Percentiles rank a stretch among this genome's conserved stretches.
Conservation (phyloP, 176 grass and related monocot genomes). For the Cenchrus americanus region DNA sequence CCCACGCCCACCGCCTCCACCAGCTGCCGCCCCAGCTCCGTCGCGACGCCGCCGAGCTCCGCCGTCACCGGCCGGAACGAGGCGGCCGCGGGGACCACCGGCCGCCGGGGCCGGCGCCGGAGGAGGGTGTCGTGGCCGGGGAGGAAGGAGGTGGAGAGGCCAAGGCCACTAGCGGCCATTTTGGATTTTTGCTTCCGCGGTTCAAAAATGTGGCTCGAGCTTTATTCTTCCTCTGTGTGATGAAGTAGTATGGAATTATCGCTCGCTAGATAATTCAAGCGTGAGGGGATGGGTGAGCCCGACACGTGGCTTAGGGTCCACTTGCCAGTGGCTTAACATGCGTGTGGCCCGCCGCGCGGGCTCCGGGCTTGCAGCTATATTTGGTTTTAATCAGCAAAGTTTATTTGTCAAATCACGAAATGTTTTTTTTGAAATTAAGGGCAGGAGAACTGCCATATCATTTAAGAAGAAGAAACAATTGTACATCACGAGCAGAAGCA, state of each 20-base stretch:
- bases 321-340: neutral
- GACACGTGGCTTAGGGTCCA: slow-evolving; percentile 3
- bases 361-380: neutral
- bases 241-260: slow-evolving; percentile 13
- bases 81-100: neutral
- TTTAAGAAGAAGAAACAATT: too few relatives aligned
- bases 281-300: slow-evolving; percentile 1
- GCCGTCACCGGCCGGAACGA: slow-evolving; percentile 50
- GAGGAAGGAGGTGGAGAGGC: slow-evolving; percentile 75
- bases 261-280: neutral
- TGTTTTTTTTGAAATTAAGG: too few relatives aligned
- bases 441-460: too few relatives aligned
- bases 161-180: slow-evolving; percentile 58
- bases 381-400: neutral
- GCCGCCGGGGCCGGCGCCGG: slow-evolving; percentile 30
- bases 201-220: slow-evolving; percentile 36
- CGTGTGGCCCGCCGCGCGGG: neutral
- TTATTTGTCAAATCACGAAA: neutral
- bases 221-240: neutral
- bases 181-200: neutral
- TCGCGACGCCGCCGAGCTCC: slow-evolving; percentile 39
- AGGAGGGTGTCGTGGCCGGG: slow-evolving; percentile 52
- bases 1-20: slow-evolving; percentile 92
- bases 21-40: slow-evolving; percentile 61
- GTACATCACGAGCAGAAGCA: too few relatives aligned